Evolutionary conservation across 2,329 filamentous ascomycete species (phyloP).

Genomic region (Eutypa lata): DNA sequence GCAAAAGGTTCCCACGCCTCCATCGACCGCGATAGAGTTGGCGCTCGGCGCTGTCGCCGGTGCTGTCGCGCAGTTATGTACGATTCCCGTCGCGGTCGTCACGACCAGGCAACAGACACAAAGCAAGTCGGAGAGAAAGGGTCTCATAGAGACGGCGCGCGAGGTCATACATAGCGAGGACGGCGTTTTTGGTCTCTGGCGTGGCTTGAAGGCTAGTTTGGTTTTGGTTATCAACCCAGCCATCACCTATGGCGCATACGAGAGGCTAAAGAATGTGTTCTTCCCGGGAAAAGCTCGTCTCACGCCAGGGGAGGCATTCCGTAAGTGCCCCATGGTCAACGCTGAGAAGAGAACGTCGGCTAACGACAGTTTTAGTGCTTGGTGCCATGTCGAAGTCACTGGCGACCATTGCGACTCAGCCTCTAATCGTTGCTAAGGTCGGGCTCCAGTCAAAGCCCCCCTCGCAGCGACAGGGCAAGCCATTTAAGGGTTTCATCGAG

Average conservation of each 20-base stretch:
- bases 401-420: slow-evolving; percentile 89
- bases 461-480: slow-evolving; percentile 77
- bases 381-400: slow-evolving; percentile 90
- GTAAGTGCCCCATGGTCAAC: slow-evolving; percentile 52
- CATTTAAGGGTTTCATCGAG: slow-evolving; percentile 89
- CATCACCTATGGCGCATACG: slow-evolving; percentile 96
- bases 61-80: slow-evolving; percentile 90
- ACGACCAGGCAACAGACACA: slow-evolving; percentile 97
- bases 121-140: slow-evolving; percentile 77
- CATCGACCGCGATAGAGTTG: slow-evolving; percentile 79
- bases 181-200: slow-evolving; percentile 85
- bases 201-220: slow-evolving; percentile 90
- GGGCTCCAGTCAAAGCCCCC: slow-evolving; percentile 92
- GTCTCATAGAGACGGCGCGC: slow-evolving; percentile 78
- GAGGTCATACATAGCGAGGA: slow-evolving; percentile 91
- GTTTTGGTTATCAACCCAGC: slow-evolving; percentile 94
- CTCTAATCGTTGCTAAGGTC: slow-evolving; percentile 96
- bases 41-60: slow-evolving; percentile 83
- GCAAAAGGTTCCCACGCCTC: slow-evolving; percentile 48
- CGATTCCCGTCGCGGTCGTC: slow-evolving; percentile 91
- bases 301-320: slow-evolving; percentile 82
- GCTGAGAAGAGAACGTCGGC: background rate
- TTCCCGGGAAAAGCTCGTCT: slow-evolving; percentile 76
- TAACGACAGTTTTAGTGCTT: slow-evolving; percentile 57
- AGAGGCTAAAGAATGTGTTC: slow-evolving; percentile 73